Percentiles rank a stretch among this genome's conserved stretches.
phyloP scores from a whole-genome alignment of 2,329 filamentous ascomycete genomes.

The Verticillium zaregamsianum region DNA sequence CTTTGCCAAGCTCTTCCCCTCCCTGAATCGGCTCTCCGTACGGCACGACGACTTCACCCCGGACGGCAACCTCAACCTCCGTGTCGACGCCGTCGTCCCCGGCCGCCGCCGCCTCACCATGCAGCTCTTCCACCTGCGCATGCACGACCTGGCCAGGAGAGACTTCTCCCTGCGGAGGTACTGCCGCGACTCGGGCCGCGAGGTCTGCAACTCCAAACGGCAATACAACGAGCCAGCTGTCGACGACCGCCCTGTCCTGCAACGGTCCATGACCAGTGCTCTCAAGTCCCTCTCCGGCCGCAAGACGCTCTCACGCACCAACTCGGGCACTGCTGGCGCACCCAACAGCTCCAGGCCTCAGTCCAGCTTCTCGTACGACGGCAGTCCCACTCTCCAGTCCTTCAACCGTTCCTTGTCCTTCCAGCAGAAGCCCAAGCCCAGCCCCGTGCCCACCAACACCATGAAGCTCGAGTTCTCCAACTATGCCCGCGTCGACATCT shows the following conservation, averaged over 20 bases:
- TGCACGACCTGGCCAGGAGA: constrained; percentile 83
- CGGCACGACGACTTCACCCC: constrained; percentile 85
- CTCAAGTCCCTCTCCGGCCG: constrained; percentile 39
- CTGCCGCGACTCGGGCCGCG: constrained; percentile 85
- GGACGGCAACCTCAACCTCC: constrained; percentile 95
- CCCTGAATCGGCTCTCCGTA: constrained; percentile 73
- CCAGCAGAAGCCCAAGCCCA: constrained; percentile 29
- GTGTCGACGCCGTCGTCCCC: constrained; percentile 73
- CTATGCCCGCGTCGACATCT: constrained; percentile 87
- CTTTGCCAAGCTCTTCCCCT: constrained; percentile 84
- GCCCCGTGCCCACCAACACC: constrained; percentile 61
- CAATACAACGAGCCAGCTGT: constrained; percentile 56
- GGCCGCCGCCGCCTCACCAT: constrained; percentile 63
- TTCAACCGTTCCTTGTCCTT: constrained; percentile 22
- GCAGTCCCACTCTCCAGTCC: constrained; percentile 25
- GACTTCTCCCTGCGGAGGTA: constrained; percentile 91
- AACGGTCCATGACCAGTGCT: constrained; percentile 44
- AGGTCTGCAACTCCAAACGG: constrained; percentile 81
- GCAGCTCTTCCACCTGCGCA: constrained; percentile 86
- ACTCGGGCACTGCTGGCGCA: constrained; percentile 22
- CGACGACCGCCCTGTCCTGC: constrained; percentile 36
- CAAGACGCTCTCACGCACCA: constrained; percentile 30
- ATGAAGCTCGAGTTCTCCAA: constrained; percentile 95
- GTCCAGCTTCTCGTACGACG: constrained; percentile 30
- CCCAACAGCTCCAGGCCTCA: constrained; percentile 23